These are phyloP conservation scores for Acanthamoeba castellanii DNA, from an alignment of 208 protist genomes.

Conservation along the genomic window DNA sequence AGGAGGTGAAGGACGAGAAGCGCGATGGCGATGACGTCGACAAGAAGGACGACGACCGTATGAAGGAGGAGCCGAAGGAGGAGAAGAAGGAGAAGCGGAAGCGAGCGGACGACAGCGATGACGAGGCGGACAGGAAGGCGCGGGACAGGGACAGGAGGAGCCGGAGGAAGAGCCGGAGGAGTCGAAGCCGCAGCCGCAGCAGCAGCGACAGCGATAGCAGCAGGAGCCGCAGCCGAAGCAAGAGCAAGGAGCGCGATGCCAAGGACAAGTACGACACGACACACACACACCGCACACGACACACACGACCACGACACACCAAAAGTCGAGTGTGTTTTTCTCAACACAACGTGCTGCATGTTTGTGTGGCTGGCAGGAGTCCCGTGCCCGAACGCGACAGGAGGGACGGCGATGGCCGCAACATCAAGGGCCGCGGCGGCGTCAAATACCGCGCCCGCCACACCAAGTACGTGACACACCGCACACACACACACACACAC, in stretches of 20 bases:
- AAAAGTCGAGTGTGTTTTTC: too few species aligned
- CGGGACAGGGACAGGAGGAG: not conserved
- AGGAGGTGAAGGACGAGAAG: not conserved
- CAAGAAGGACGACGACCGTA: not conserved
- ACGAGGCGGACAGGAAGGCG: not conserved
- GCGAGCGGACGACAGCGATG: not conserved
- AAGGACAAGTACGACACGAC: not conserved
- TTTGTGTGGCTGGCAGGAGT: not conserved
- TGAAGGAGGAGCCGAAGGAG: not conserved
- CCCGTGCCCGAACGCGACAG: not conserved
- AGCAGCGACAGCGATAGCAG: not conserved
- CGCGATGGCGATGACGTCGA: not conserved
- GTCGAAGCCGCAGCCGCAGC: not conserved
- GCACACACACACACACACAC: not conserved
- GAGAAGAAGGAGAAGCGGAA: not conserved
- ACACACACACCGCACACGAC: too few species aligned
- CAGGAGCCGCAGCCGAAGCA: not conserved
- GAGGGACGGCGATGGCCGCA: not conserved
- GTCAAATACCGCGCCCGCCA: not conserved
- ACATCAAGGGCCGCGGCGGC: constrained; percentile 21
- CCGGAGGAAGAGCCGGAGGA: not conserved
- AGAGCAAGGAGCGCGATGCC: constrained; percentile 6
- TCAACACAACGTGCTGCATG: too few species aligned
- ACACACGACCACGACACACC: not conserved
- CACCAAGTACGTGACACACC: not conserved